Percentiles rank a stretch among this genome's conserved stretches.
phyloP scores from a whole-genome alignment of 2,329 filamentous ascomycete species.

The Penicillium sp. region DNA sequence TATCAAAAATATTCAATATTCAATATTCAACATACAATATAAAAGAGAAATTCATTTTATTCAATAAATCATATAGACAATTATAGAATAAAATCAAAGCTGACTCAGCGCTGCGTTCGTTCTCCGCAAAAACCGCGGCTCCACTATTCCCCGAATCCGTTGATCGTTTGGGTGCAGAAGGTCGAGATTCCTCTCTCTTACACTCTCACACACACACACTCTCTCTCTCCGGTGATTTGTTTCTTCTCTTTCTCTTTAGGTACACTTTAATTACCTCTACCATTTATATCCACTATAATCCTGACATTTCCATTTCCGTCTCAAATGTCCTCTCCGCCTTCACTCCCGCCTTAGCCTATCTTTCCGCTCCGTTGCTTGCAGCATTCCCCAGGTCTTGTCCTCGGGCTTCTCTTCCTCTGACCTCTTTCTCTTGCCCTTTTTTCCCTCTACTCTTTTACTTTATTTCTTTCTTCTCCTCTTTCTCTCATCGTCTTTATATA shows the following conservation, averaged over 20 bases:
- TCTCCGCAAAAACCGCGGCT: constrained; percentile 29
- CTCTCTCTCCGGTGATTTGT: constrained; percentile 17
- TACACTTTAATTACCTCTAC: constrained; percentile 4
- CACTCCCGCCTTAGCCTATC: constrained; percentile 9
- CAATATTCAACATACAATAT: no score
- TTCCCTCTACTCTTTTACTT: neutral
- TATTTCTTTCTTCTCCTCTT: constrained; percentile 5
- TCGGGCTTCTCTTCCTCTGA: constrained; percentile 5
- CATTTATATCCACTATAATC: neutral
- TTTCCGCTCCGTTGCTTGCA: constrained; percentile 11
- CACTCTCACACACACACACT: constrained; percentile 8
- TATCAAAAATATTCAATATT: no score
- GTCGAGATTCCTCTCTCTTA: constrained; percentile 23
- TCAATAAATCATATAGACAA: no score
- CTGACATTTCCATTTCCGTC: constrained; percentile 5
- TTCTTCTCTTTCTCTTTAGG: neutral
- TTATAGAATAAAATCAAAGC: neutral
- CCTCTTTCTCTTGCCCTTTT: constrained; percentile 2
- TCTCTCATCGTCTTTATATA: neutral
- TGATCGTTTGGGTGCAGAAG: constrained; percentile 20
- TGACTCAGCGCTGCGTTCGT: constrained; percentile 21
- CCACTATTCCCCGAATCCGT: constrained; percentile 32
- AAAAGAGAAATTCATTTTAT: neutral
- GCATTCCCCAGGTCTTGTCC: constrained; percentile 10
- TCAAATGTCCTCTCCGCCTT: constrained; percentile 12